These are phyloP conservation scores for Wickerhamiella australiensis DNA, from an alignment of 805 yeast species.

Conservation along the genomic window DNA sequence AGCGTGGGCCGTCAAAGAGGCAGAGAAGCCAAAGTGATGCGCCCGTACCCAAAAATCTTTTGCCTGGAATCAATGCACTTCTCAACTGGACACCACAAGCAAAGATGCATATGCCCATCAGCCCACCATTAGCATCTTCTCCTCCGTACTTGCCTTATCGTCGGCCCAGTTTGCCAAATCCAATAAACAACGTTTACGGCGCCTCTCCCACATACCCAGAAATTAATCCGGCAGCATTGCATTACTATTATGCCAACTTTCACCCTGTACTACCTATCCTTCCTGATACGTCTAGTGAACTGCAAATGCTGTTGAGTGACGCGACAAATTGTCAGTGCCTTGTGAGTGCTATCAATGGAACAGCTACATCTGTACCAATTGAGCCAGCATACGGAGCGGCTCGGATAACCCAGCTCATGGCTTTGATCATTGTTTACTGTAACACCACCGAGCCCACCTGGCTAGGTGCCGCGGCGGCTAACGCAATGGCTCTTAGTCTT, in stretches of 20 bases:
- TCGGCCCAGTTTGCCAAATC: constrained; percentile 6
- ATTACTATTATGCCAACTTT: constrained; percentile 28
- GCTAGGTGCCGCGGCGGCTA: constrained; percentile 30
- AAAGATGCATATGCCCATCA: not conserved
- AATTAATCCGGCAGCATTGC: constrained; percentile 25
- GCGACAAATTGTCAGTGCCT: constrained; percentile 12
- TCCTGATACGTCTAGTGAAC: constrained; percentile 27
- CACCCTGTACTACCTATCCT: constrained; percentile 32
- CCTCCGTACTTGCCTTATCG: constrained; percentile 9
- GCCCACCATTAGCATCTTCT: constrained; percentile 4
- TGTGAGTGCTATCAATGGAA: constrained; percentile 22
- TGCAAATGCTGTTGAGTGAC: constrained; percentile 23
- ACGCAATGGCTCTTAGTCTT: constrained; percentile 16
- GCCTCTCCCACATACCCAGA: not conserved
- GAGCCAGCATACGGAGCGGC: constrained; percentile 15
- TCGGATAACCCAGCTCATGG: constrained; percentile 26
- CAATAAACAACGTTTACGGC: not conserved
- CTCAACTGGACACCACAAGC: constrained; percentile 14
- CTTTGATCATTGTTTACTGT: constrained; percentile 27
- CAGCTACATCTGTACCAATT: constrained; percentile 12
- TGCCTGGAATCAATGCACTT: constrained; percentile 16
- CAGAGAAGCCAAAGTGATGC: constrained; percentile 17
- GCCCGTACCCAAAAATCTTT: constrained; percentile 4
- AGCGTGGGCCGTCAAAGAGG: constrained; percentile 53
- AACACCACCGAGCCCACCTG: constrained; percentile 26